phyloP scores from a whole-genome alignment of 768 basidiomycete genomes.

The Leccinum boreale region DNA sequence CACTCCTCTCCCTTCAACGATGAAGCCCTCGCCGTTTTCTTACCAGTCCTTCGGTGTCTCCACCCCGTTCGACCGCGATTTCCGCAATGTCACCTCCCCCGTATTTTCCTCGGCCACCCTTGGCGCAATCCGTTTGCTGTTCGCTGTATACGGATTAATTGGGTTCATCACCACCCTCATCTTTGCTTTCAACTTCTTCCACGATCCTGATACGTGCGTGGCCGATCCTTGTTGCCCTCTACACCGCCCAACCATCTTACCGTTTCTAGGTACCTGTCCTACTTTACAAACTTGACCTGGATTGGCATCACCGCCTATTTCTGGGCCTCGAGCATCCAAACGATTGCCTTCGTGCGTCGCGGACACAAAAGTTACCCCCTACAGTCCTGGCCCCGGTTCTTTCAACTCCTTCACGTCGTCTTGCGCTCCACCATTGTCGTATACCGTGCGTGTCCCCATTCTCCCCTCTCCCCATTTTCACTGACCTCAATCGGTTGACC shows the following conservation, averaged over 20 bases:
- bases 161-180: slow-evolving; percentile 35
- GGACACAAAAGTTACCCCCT: slow-evolving; percentile 46
- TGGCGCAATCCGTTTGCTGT: slow-evolving; percentile 41
- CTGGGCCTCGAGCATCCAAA: slow-evolving; percentile 56
- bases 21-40: slow-evolving; percentile 10
- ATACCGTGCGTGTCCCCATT: slow-evolving; percentile 47
- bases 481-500: not conserved
- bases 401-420: slow-evolving; percentile 57
- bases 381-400: slow-evolving; percentile 52
- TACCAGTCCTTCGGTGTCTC: slow-evolving; percentile 32
- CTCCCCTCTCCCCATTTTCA: not conserved
- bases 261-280: slow-evolving; percentile 51
- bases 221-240: slow-evolving; percentile 15
- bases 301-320: slow-evolving; percentile 63
- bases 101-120: slow-evolving; percentile 44
- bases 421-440: slow-evolving; percentile 49
- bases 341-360: slow-evolving; percentile 38
- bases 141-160: slow-evolving; percentile 51
- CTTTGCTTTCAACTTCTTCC: slow-evolving; percentile 29
- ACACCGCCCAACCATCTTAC: not conserved
- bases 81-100: slow-evolving; percentile 39
- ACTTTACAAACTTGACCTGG: slow-evolving; percentile 63
- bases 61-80: slow-evolving; percentile 39
- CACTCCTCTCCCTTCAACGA: not conserved
- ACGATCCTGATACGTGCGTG: slow-evolving; percentile 28